Evolutionary conservation across 2,329 filamentous ascomycete species (phyloP).

Genomic region (Fusarium citri): DNA sequence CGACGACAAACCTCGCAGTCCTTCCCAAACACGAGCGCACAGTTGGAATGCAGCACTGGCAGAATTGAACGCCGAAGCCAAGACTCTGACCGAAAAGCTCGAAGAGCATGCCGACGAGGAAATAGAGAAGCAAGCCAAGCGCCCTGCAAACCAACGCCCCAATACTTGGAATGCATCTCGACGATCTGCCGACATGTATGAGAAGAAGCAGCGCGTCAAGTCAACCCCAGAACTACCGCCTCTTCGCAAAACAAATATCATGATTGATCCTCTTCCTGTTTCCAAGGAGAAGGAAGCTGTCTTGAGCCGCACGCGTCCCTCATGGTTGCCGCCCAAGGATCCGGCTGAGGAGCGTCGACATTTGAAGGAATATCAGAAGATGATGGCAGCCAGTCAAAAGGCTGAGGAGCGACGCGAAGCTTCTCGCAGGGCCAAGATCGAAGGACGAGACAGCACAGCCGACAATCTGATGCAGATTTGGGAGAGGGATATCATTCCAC

Average conservation of each 20-base stretch:
- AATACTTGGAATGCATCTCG: slow-evolving; percentile 56
- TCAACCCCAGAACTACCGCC: slow-evolving; percentile 76
- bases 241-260: slow-evolving; percentile 78
- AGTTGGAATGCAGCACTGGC: slow-evolving; percentile 80
- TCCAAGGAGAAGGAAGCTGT: slow-evolving; percentile 90
- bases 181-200: slow-evolving; percentile 51
- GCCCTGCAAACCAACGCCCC: slow-evolving; percentile 51
- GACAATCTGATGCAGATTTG: slow-evolving; percentile 71
- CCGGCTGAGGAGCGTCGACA: slow-evolving; percentile 92
- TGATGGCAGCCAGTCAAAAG: slow-evolving; percentile 76
- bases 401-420: slow-evolving; percentile 70
- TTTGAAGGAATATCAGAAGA: slow-evolving; percentile 84
- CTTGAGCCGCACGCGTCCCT: slow-evolving; percentile 81
- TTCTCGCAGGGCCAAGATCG: slow-evolving; percentile 62
- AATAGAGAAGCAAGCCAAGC: slow-evolving; percentile 53
- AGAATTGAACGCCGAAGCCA: slow-evolving; percentile 77
- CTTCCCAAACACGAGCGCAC: slow-evolving; percentile 68
- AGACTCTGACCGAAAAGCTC: slow-evolving; percentile 80
- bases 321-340: slow-evolving; percentile 87
- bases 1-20: slow-evolving; percentile 56
- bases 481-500: slow-evolving; percentile 80
- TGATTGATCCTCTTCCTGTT: slow-evolving; percentile 85
- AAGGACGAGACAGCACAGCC: slow-evolving; percentile 65
- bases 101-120: slow-evolving; percentile 79
- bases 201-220: slow-evolving; percentile 68